Evolutionary conservation across 768 basidiomycete genomes (phyloP), one percentile per base, ranked within the genome.

Genomic region (Hygrocybe punicea): DNA sequence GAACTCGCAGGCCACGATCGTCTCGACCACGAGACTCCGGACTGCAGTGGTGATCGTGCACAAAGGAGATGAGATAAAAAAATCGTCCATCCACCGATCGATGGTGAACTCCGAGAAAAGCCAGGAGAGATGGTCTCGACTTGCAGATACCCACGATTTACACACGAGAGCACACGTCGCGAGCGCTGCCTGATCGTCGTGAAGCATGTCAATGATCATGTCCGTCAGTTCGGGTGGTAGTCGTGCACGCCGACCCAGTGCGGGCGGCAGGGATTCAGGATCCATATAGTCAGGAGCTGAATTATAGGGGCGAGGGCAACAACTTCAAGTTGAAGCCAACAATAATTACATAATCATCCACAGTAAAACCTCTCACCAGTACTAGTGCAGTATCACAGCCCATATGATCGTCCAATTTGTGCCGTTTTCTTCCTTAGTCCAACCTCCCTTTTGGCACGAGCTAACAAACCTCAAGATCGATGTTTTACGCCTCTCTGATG

Each of bases 381-480:
- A 8, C 29, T 8, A 29, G 29, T 4, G 4, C 29, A 29, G 4
- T 29, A 29, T 8, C 29, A 29, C 4, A 29, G 29, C 29, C 29
- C 29, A n/a, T 29, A 29, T 29, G 29, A 79, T 89, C 64, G 81
- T 98, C 23, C 93, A 97, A 71, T 98, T 99, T 67, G 78, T 87
- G 42, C 94, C 95, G 0, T 86, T 98, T 63, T 78, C 87, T 4
- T 93, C 93, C 7, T 79, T 90, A 44, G 89, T 97, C 2, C 86
- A 93, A 59, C 95, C 97, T 1, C 80, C 85, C 2, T 93, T 98
- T 71, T 99, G 95, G 94, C 90, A 96, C 62, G 83, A 86, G 51
- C 86, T 99, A 39, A 90, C 91, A 1, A 74, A 81, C 25, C 73
- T 93, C 73, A 99, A 99, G 80, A 85, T 99, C 65, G 93, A 98